Evolutionary conservation across 495 filamentous ascomycete species (phyloP).

Genomic region (Penicillium crystallinum): DNA sequence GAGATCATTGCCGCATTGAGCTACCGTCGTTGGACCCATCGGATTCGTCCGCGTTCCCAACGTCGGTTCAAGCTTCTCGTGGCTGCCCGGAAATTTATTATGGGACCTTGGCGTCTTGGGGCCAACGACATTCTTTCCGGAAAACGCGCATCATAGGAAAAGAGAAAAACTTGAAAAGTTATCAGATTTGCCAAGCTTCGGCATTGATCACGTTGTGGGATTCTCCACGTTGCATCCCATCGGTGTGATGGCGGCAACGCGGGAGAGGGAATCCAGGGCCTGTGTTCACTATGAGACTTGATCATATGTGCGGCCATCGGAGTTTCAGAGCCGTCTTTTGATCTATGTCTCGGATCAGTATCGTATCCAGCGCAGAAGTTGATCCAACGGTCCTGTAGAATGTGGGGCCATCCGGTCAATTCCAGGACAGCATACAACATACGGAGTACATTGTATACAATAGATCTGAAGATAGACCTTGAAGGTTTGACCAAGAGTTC

Average conservation of each 20-base stretch:
- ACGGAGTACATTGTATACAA: too few species aligned
- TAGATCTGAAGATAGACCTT: not conserved
- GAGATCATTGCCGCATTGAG: not conserved
- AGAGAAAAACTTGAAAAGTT: not conserved
- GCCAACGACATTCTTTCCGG: not conserved
- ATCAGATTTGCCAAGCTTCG: slow-evolving; percentile 9
- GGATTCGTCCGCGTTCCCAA: not conserved
- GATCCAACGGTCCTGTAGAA: too few species aligned
- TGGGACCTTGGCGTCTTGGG: slow-evolving; percentile 1
- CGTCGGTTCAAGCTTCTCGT: slow-evolving; percentile 10
- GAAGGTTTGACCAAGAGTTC: not conserved
- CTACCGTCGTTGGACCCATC: not conserved
- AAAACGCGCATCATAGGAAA: not conserved
- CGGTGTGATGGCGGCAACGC: not conserved
- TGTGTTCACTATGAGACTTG: not conserved
- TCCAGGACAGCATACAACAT: too few species aligned
- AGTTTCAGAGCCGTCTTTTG: not conserved
- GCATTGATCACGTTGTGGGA: not conserved
- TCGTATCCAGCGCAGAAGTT: not conserved
- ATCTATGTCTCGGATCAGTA: not conserved
- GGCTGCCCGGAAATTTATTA: slow-evolving; percentile 11
- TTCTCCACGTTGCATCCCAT: not conserved
- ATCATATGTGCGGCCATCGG: not conserved
- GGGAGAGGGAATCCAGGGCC: not conserved
- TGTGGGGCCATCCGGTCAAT: not conserved